phyloP scores from a whole-genome alignment of 441 rosid genomes.

The Mallotus japonicus region DNA sequence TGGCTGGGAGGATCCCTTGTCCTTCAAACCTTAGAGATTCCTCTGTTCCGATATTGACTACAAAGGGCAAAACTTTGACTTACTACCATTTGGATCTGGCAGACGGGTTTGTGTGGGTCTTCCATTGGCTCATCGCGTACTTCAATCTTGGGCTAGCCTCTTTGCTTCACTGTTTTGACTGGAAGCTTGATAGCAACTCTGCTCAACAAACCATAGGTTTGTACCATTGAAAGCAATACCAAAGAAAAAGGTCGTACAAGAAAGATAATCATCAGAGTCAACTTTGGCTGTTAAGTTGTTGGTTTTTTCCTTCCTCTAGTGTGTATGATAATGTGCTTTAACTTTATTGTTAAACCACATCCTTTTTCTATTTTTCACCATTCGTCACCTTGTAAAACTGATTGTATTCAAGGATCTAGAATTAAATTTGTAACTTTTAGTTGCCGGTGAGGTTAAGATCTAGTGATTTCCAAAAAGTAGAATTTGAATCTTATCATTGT shows the following conservation, averaged over 20 bases:
- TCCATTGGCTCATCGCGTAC: conserved; percentile 30
- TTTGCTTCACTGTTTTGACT: conserved; percentile 35
- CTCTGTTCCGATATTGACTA: conserved; percentile 33
- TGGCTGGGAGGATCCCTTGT: conserved; percentile 40
- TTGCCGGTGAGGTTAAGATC: too few relatives aligned
- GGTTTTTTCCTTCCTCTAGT: not conserved
- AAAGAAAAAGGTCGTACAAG: not conserved
- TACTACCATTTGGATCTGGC: conserved; percentile 51
- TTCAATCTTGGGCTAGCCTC: conserved; percentile 27
- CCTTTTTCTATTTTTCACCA: too few relatives aligned
- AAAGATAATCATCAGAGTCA: not conserved
- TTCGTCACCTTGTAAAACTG: too few relatives aligned
- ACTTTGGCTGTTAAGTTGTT: not conserved
- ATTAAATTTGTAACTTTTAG: too few relatives aligned
- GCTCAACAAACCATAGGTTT: not conserved
- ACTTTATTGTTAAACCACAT: not conserved
- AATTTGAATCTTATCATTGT: too few relatives aligned
- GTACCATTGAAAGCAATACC: conserved; percentile 34
- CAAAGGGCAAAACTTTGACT: conserved; percentile 39
- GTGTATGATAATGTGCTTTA: not conserved
- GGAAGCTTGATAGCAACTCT: conserved; percentile 21
- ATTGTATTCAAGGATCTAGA: too few relatives aligned
- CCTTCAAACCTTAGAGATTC: conserved; percentile 45
- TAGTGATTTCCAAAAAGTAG: too few relatives aligned
- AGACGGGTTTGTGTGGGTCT: conserved; percentile 49